Conservation (phyloP, 495 filamentous ascomycete species). For the Penicillium parvum region DNA sequence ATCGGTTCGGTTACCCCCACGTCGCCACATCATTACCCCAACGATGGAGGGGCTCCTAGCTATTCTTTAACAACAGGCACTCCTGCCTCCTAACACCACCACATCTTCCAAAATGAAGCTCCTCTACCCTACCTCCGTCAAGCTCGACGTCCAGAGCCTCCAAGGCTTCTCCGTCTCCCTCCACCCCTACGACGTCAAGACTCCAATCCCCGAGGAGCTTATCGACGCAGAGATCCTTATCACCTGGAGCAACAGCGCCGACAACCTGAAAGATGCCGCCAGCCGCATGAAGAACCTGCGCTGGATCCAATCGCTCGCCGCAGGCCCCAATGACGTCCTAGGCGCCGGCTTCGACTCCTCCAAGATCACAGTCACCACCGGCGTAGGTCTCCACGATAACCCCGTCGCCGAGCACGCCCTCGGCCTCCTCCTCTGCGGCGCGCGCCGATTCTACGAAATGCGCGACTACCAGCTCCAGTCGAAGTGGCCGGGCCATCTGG, state of each 20-base stretch:
- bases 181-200: conserved; percentile 51
- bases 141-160: conserved; percentile 43
- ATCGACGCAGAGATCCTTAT: conserved; percentile 53
- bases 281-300: conserved; percentile 44
- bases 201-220: conserved; percentile 46
- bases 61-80: neutral
- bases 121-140: conserved; percentile 57
- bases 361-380: conserved; percentile 44
- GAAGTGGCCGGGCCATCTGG: conserved; percentile 54
- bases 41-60: no score
- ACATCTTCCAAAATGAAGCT: conserved; percentile 46
- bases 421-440: conserved; percentile 46
- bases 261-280: conserved; percentile 50
- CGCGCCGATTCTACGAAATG: conserved; percentile 54
- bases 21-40: no score
- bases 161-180: conserved; percentile 50
- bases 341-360: conserved; percentile 49
- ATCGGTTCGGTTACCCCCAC: neutral
- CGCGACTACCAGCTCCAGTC: conserved; percentile 50
- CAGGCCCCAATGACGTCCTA: conserved; percentile 59
- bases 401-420: conserved; percentile 59
- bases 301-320: conserved; percentile 60
- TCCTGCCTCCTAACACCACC: neutral
- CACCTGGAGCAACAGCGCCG: conserved; percentile 51
- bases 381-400: conserved; percentile 56